These are phyloP conservation scores for Soucietia sequanensis DNA, from an alignment of 805 yeast species.

Conservation along the genomic window DNA sequence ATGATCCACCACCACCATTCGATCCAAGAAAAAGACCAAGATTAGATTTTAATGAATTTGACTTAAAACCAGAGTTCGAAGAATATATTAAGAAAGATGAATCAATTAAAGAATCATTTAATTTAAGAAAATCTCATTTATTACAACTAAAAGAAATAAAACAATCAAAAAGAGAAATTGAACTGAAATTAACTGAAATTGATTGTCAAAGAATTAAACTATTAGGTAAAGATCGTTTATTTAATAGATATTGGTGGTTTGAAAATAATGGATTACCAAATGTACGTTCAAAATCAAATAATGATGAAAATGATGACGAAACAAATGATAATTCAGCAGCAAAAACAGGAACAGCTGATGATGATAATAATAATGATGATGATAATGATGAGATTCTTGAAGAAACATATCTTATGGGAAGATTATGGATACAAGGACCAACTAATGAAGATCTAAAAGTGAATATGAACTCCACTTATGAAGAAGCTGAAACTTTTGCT, in stretches of 20 bases:
- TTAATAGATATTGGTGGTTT: constrained; percentile 94
- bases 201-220: constrained; percentile 76
- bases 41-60: constrained; percentile 31
- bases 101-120: constrained; percentile 43
- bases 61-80: constrained; percentile 40
- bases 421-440: constrained; percentile 93
- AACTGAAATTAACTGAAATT: constrained; percentile 59
- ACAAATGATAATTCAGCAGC: constrained; percentile 10
- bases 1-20: constrained; percentile 3
- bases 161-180: constrained; percentile 51
- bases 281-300: constrained; percentile 35
- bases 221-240: constrained; percentile 80
- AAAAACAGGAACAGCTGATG: constrained; percentile 9
- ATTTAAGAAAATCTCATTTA: constrained; percentile 42
- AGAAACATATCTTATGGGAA: constrained; percentile 73
- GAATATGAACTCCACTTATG: constrained; percentile 13
- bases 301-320: constrained; percentile 44
- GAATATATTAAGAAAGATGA: constrained; percentile 39
- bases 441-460: constrained; percentile 41
- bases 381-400: constrained; percentile 46
- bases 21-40: constrained; percentile 20
- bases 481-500: constrained; percentile 13
- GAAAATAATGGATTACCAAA: constrained; percentile 80
- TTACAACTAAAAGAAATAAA: constrained; percentile 46
- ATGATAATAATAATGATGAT: constrained; percentile 36